A percentile compares a stretch with the other conserved stretches of the same genome.
Evolutionary conservation across 805 yeast genomes (phyloP).

Genomic region (Clavispora santaluciae): DNA sequence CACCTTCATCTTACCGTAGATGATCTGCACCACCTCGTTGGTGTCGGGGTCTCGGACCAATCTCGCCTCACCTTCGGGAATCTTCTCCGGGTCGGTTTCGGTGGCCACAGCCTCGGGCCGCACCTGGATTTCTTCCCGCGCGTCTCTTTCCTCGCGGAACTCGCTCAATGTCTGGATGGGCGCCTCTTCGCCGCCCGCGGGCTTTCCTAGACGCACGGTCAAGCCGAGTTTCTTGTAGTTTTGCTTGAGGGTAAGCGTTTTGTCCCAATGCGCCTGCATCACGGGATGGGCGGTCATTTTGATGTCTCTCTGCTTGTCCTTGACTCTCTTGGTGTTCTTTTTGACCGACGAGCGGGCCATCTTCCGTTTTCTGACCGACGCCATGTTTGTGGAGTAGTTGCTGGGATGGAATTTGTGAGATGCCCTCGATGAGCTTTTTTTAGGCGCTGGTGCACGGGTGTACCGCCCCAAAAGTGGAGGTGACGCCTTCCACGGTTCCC

Average conservation of each 20-base stretch:
- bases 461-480: too few species aligned
- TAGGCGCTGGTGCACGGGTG: conserved; percentile 2
- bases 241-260: conserved; percentile 71
- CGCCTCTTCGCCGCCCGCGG: conserved; percentile 76
- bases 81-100: conserved; percentile 52
- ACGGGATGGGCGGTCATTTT: conserved; percentile 71
- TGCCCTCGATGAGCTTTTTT: conserved; percentile 1
- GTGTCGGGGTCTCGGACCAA: conserved; percentile 60
- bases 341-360: conserved; percentile 66
- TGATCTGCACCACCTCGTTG: conserved; percentile 61
- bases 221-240: conserved; percentile 84
- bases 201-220: conserved; percentile 54
- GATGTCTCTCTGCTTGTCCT: conserved; percentile 65
- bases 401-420: not conserved
- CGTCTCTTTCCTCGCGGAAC: conserved; percentile 29
- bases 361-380: conserved; percentile 81
- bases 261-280: conserved; percentile 89
- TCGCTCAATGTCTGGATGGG: conserved; percentile 38
- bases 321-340: conserved; percentile 64
- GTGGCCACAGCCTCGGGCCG: conserved; percentile 38
- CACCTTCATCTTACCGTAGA: conserved; percentile 60
- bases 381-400: conserved; percentile 33
- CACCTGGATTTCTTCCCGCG: conserved; percentile 18
- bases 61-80: conserved; percentile 76
- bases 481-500: too few species aligned